phyloP scores from a whole-genome alignment of 2,329 filamentous ascomycete species.

The Sclerotinia subarctica region DNA sequence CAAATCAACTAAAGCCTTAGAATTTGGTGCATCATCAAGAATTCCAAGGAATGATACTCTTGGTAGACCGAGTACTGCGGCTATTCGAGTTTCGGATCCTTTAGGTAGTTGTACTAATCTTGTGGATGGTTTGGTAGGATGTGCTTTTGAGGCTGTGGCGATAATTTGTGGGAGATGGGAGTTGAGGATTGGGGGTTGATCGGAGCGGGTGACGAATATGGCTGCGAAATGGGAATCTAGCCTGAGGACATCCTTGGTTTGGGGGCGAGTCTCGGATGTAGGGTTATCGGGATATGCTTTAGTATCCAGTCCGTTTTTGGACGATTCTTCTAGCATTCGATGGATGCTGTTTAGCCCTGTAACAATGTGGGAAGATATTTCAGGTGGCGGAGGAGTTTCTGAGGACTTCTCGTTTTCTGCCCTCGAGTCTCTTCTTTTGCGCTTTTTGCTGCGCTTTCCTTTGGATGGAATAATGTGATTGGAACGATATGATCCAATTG shows the following conservation, averaged over 20 bases:
- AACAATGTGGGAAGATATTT: constrained; percentile 56
- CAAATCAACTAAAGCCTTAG: constrained; percentile 55
- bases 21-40: constrained; percentile 53
- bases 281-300: not conserved
- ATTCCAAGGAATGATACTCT: constrained; percentile 64
- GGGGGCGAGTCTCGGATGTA: not conserved
- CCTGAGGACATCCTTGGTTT: not conserved
- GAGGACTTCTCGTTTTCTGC: constrained; percentile 23
- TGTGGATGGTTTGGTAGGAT: constrained; percentile 43
- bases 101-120: constrained; percentile 62
- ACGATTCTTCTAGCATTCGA: constrained; percentile 46
- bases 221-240: constrained; percentile 39
- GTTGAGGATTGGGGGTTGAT: constrained; percentile 56
- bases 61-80: constrained; percentile 56
- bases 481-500: constrained; percentile 60
- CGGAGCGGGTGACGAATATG: constrained; percentile 57
- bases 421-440: constrained; percentile 45
- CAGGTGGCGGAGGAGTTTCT: constrained; percentile 45
- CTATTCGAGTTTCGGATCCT: constrained; percentile 55
- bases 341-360: constrained; percentile 64
- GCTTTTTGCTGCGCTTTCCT: constrained; percentile 56
- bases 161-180: constrained; percentile 58
- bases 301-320: constrained; percentile 12
- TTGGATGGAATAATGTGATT: constrained; percentile 55
- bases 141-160: constrained; percentile 47